These are phyloP conservation scores for Penicillium sp. DNA, from an alignment of 2,329 filamentous ascomycete genomes.

Conservation along the genomic window DNA sequence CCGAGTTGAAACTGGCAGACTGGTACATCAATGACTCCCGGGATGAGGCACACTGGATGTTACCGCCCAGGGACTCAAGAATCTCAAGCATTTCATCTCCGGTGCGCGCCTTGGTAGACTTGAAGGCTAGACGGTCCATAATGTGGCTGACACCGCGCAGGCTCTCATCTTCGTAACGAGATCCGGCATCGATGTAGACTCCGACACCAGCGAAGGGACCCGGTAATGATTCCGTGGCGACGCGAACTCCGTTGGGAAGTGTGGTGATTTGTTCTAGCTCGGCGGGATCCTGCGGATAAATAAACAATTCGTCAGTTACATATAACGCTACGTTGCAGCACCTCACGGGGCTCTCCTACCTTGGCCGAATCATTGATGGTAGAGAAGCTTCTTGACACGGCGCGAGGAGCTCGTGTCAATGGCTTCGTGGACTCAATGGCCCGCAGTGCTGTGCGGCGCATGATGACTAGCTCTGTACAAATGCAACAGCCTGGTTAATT, in stretches of 20 bases:
- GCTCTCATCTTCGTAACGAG: constrained; percentile 82
- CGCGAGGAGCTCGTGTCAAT: constrained; percentile 33
- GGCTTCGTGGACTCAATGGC: constrained; percentile 40
- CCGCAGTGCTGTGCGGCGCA: constrained; percentile 43
- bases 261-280: constrained; percentile 86
- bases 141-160: constrained; percentile 92
- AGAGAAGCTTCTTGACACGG: constrained; percentile 37
- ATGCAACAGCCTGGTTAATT: background rate
- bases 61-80: constrained; percentile 85
- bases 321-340: background rate
- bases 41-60: constrained; percentile 94
- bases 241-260: constrained; percentile 85
- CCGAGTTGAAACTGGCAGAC: constrained; percentile 92
- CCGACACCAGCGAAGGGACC: constrained; percentile 94
- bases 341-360: constrained; percentile 24
- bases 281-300: constrained; percentile 64
- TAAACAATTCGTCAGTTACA: constrained; percentile 5
- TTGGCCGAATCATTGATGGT: constrained; percentile 35
- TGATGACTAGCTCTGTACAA: constrained; percentile 20
- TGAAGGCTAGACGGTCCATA: constrained; percentile 93
- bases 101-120: constrained; percentile 69
- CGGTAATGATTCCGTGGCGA: constrained; percentile 90
- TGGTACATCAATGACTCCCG: constrained; percentile 98
- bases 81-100: constrained; percentile 84
- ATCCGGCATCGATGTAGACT: constrained; percentile 93